Evolutionary conservation across 768 basidiomycete species (phyloP), one percentile per base, ranked within the genome.

Genomic region (Tricholoma saponaceum): DNA sequence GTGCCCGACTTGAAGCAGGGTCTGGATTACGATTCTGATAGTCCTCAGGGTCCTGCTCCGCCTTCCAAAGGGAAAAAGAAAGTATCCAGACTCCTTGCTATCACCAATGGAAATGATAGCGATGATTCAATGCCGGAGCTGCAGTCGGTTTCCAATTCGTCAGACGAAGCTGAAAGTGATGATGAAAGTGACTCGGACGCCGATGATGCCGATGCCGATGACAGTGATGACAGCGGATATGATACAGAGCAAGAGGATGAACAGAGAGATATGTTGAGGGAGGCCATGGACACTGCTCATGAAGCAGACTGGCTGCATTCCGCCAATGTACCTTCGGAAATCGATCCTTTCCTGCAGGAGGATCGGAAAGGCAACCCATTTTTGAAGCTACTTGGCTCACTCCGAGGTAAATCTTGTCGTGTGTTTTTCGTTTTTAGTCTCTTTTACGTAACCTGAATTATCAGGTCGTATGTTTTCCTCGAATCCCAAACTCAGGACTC

Each of bases 351-450:
- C 49, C 67, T 75, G 39, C 68, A 75, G 12, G 82, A 84, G 22
- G 79, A 82, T 53, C 75, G 79, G 53, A 86, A 85, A 65, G 82
- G 78, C 18, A 94, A 93, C 65, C 88, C 90, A 0, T 92, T 94
- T 69, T 68, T 92, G 63, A 91, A 86, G 67, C 69, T 92, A 33
- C 74, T 94, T 60, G 85, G 86, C 33, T 86, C 87, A 13, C 68
- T 93, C 57, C 79, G 86, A 82, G 91, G 90, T 85, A 55, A 33
- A 71, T 60, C 37, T 18, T n/a, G n/a, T n/a, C n/a, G n/a, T n/a
- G n/a, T n/a, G n/a, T 41, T 16, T 9, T n/a, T 30, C 26, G 18
- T 35, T 5, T 28, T 47, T 43, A 16, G 12, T 54, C 0, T 37
- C n/a, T 14, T 30, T 18, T 20, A 52, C 56, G 60, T 54, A 30